Percentiles rank a stretch among this genome's conserved stretches.
Conservation (phyloP, 2,329 filamentous ascomycete species). For the Trichoderma semiorbis region DNA sequence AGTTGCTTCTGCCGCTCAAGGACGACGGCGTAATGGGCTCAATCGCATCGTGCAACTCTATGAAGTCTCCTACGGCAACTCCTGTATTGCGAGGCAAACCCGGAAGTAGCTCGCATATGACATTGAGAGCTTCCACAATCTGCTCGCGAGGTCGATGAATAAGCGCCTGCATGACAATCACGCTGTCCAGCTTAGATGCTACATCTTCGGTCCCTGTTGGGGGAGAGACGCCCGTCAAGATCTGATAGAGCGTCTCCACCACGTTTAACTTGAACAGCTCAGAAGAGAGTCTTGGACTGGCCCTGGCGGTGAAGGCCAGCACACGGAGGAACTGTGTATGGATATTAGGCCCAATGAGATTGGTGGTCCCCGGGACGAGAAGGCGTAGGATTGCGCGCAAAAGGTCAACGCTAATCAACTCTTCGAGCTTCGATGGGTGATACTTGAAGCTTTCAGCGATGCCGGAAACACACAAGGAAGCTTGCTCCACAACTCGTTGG, state of each 20-base stretch:
- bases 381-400: slow-evolving; percentile 81
- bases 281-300: slow-evolving; percentile 80
- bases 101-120: slow-evolving; percentile 91
- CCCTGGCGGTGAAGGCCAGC: slow-evolving; percentile 82
- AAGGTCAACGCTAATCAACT: slow-evolving; percentile 84
- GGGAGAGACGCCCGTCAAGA: slow-evolving; percentile 90
- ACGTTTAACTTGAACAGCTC: slow-evolving; percentile 95
- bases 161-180: slow-evolving; percentile 96
- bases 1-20: slow-evolving; percentile 27
- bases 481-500: slow-evolving; percentile 95
- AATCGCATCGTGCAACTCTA: slow-evolving; percentile 38
- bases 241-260: slow-evolving; percentile 96
- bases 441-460: slow-evolving; percentile 97
- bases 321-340: slow-evolving; percentile 96
- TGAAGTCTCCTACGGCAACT: slow-evolving; percentile 41
- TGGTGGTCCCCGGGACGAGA: slow-evolving; percentile 88
- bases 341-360: slow-evolving; percentile 88
- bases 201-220: slow-evolving; percentile 74
- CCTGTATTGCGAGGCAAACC: slow-evolving; percentile 59
- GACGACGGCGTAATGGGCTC: slow-evolving; percentile 42
- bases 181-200: slow-evolving; percentile 85
- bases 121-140: slow-evolving; percentile 94
- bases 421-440: slow-evolving; percentile 81
- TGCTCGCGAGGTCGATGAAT: slow-evolving; percentile 95
- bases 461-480: slow-evolving; percentile 88